phyloP scores from a whole-genome alignment of 2,329 filamentous ascomycete species.

The Chalaropsis ovoidea region DNA sequence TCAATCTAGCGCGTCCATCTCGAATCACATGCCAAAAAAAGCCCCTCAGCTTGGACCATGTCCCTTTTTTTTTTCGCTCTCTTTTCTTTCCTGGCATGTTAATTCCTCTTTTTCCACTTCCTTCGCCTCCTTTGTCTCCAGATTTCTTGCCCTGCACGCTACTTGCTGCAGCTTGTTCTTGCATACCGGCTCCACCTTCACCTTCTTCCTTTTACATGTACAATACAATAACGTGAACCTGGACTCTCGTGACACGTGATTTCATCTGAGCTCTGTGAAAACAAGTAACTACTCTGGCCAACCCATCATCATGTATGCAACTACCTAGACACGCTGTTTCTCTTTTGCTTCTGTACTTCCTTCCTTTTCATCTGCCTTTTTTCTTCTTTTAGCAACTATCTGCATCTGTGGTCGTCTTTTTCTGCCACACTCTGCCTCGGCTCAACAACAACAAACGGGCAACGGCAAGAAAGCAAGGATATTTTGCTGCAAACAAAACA shows the following conservation, averaged over 20 bases:
- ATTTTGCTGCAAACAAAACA: conserved; percentile 3
- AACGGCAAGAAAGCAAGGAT: not conserved
- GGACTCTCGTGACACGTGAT: not conserved
- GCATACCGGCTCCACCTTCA: not conserved
- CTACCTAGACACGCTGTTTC: not conserved
- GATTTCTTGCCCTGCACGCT: not conserved
- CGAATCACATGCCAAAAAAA: conserved; percentile 19
- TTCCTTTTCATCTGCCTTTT: not conserved
- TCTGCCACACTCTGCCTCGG: not conserved
- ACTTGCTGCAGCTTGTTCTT: not conserved
- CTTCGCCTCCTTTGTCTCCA: conserved; percentile 3
- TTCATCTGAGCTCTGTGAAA: not conserved
- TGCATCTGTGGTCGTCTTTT: not conserved
- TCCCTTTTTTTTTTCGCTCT: not conserved
- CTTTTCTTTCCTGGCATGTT: not conserved
- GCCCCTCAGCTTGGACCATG: not conserved
- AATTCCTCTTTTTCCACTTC: conserved; percentile 1
- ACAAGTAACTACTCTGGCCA: not conserved
- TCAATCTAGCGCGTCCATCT: not conserved
- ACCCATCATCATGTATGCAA: not conserved
- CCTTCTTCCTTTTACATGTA: not conserved
- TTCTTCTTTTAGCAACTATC: not conserved
- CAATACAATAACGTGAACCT: not conserved
- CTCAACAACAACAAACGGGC: not conserved
- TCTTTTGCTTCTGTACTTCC: not conserved